These are phyloP conservation scores for Scheffersomyces parashehatae DNA, from an alignment of 1,139 yeast genomes.

Conservation along the genomic window DNA sequence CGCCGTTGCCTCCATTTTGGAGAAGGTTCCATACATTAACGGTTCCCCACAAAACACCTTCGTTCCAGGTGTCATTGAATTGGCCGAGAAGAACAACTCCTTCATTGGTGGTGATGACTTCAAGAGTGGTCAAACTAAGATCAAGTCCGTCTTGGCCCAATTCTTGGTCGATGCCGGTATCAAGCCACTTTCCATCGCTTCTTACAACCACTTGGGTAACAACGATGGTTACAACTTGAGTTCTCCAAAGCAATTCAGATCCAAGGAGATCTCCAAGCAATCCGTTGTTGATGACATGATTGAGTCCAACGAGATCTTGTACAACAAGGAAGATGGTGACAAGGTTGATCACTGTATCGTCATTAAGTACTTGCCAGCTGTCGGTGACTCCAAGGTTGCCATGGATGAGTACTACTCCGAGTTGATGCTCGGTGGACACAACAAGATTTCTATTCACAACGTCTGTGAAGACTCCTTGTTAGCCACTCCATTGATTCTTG, in stretches of 20 bases:
- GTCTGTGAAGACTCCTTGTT: slow-evolving; percentile 95
- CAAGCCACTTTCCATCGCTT: slow-evolving; percentile 89
- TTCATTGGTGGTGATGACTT: slow-evolving; percentile 97
- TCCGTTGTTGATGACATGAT: slow-evolving; percentile 95
- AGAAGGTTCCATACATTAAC: slow-evolving; percentile 84
- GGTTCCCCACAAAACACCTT: slow-evolving; percentile 98
- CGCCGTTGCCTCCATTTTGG: slow-evolving; percentile 90
- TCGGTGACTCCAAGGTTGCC: slow-evolving; percentile 95
- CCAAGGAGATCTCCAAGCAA: slow-evolving; percentile 91
- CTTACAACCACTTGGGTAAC: slow-evolving; percentile 95
- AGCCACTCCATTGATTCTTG: slow-evolving; percentile 94
- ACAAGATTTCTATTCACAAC: slow-evolving; percentile 88
- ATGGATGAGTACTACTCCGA: slow-evolving; percentile 98
- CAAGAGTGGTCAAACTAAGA: slow-evolving; percentile 94
- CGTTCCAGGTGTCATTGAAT: slow-evolving; percentile 90
- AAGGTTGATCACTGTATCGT: slow-evolving; percentile 93
- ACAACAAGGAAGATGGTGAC: slow-evolving; percentile 78
- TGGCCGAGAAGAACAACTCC: slow-evolving; percentile 74
- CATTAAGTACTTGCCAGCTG: slow-evolving; percentile 91
- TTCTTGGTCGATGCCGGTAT: slow-evolving; percentile 97
- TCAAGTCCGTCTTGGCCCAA: slow-evolving; percentile 94
- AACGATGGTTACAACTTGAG: slow-evolving; percentile 93
- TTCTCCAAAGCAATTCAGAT: slow-evolving; percentile 90
- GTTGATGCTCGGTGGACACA: slow-evolving; percentile 96
- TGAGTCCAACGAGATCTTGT: slow-evolving; percentile 82